Evolutionary conservation across 2,329 filamentous ascomycete genomes (phyloP), one percentile per base, ranked within the genome.

Genomic region (Geoglossum cookeanum): DNA sequence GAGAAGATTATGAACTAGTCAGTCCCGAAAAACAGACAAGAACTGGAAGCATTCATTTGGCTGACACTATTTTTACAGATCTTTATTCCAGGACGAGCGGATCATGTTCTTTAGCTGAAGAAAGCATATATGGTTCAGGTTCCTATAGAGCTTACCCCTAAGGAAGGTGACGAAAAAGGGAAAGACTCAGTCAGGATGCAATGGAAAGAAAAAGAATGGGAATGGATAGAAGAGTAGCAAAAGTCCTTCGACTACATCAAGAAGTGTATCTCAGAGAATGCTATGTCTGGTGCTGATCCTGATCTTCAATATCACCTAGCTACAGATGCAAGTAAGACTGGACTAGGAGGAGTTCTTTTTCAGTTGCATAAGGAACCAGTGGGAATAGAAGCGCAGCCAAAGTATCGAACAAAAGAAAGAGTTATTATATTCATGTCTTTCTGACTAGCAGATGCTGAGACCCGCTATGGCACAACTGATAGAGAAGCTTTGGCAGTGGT

Each of bases 371-470:
- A 53, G 3, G 8, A 6, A 4, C 22, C 37, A 13, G 13, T 9
- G 17, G 54, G 54, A 53, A 55, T 35, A 4, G 32, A 37, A 53
- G 54, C 37, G 2, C 8, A 5, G 3, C 3, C 32, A 6, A 5
- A 8, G 53, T 29, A 55, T 52, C 9, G 7, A 51, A 15, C 15
- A 11, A 45, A 53, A 8, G 37, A 37, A 4, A 4, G 22, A 7
- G 17, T 55, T 39, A 55, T 44, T 27, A 55, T 55, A 4, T 55
- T 55, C 29, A 39, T 55, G 9, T 55, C 39, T 1, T 55, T 55
- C 22, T 32, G 4, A 37, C 54, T 55, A 3, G 7, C 33, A 17
- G 33, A 39, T 55, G 15, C 32, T 5, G 37, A 55, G 22, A 13
- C 39, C 8, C 54, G 37, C 3, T 55, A 55, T 27, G 4, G 1